Percentiles rank a stretch among this genome's conserved stretches.
Evolutionary conservation across 2,329 filamentous ascomycete genomes (phyloP).

Genomic region (Mollisiaceae sp.): DNA sequence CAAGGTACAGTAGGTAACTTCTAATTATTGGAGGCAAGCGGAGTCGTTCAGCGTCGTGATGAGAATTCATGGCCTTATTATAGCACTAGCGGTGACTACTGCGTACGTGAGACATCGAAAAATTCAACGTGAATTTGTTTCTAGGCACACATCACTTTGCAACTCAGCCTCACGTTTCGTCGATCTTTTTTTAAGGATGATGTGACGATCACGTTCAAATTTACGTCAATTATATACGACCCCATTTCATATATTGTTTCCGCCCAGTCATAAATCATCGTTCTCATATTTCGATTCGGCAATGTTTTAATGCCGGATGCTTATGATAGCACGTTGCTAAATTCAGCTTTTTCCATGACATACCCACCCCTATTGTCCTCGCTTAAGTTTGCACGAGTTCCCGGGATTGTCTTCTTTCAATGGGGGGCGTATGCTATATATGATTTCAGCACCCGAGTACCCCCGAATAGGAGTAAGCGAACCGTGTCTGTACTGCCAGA

Average conservation of each 20-base stretch:
- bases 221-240: neutral
- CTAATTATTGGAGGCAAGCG: no score
- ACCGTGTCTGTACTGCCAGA: neutral
- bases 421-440: neutral
- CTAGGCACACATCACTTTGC: no score
- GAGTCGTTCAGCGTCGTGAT: no score
- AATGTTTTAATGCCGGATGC: neutral
- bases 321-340: neutral
- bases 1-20: no score
- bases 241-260: neutral
- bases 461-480: no score
- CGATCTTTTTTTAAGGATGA: no score
- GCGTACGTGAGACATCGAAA: no score
- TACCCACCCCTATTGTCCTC: neutral
- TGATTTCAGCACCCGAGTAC: neutral
- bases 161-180: no score
- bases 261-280: neutral
- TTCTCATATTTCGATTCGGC: neutral
- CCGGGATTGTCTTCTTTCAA: neutral
- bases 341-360: neutral
- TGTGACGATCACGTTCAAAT: no score
- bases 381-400: neutral
- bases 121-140: no score
- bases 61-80: no score
- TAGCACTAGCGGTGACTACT: no score